Percentiles rank a stretch among this genome's conserved stretches.
Conservation (phyloP, 192 early-diverging fungal genomes). For the Globomyces pollinis-pini region DNA sequence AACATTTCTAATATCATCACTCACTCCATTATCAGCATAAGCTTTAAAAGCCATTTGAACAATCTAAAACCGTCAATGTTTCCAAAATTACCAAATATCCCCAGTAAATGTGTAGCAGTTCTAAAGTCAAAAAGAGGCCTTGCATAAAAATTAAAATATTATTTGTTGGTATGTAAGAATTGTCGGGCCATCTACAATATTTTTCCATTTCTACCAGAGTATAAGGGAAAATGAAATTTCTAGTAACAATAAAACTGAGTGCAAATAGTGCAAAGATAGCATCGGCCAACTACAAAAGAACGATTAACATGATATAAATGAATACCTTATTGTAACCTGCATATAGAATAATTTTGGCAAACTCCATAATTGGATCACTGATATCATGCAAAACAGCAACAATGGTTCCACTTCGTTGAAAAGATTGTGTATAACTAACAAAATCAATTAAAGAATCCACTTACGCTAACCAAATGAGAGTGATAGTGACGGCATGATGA, state of each 20-base stretch:
- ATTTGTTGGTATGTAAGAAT: neutral
- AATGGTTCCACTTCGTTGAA: slow-evolving; percentile 33
- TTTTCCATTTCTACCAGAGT: slow-evolving; percentile 17
- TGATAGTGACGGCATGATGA: slow-evolving; percentile 34
- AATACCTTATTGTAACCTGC: slow-evolving; percentile 27
- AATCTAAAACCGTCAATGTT: slow-evolving; percentile 34
- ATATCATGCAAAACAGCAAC: slow-evolving; percentile 40
- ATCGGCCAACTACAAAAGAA: slow-evolving; percentile 17
- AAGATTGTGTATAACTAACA: slow-evolving; percentile 15
- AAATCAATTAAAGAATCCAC: too few species aligned
- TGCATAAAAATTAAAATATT: neutral
- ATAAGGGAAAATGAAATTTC: slow-evolving; percentile 25
- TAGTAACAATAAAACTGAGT: slow-evolving; percentile 21
- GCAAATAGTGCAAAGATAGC: slow-evolving; percentile 24
- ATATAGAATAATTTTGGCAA: slow-evolving; percentile 40
- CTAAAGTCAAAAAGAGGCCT: slow-evolving; percentile 15
- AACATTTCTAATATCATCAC: slow-evolving; percentile 39
- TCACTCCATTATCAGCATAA: slow-evolving; percentile 26
- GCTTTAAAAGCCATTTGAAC: slow-evolving; percentile 37
- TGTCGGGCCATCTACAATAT: too few species aligned
- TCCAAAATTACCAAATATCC: slow-evolving; percentile 17
- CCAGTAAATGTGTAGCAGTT: slow-evolving; percentile 28
- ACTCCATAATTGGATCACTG: slow-evolving; percentile 43
- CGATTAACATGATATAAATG: too few species aligned
- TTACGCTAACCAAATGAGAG: slow-evolving; percentile 26